Evolutionary conservation across 1,284 basidiomycete species (phyloP), one percentile per base, ranked within the genome.

Genomic region (Ustilago nuda): DNA sequence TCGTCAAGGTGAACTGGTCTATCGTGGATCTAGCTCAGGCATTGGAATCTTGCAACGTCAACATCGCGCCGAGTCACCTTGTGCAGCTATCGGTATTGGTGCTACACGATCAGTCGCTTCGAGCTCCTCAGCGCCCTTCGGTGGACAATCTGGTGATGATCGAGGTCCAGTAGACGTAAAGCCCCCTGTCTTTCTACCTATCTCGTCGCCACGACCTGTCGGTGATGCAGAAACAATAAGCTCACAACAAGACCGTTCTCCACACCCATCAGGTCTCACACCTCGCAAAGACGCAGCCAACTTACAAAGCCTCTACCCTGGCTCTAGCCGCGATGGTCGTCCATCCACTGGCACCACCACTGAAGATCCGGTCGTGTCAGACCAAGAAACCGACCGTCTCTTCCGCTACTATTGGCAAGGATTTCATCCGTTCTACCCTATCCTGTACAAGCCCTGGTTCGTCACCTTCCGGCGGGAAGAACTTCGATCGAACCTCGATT

Each of bases 401-500:
- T 81, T 81, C 48, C 71, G 74, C 2, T 77, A 79, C 63, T 83
- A 83, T 60, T 83, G 76, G 71, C 67, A 72, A 32, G 78, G 78
- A 41, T 81, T 82, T 32, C 81, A 83, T 55, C 79, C 81, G 0
- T 80, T 80, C 68, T 82, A 81, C 52, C 81, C 81, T 27, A 71
- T 82, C 51, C 66, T 82, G n/a, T 82, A 77, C 74, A 82, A 82
- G 61, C 80, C 81, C 0, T 75, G 73, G 53, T 72, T 82, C n/a
- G 66, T 68, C 32, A 61, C 64, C 7, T 72, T 78, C 8, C 62
- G 78, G 0, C 48, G 62, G 30, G 68, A 80, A 11, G 67, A 82
- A 51, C 63, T 82, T 13, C 70, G 78, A 9, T 23, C 48, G 17
- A 65, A 67, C 17, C 73, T 82, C 33, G 75, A 81, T 19, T 67